Evolutionary conservation across 805 yeast species (phyloP), one percentile per base, ranked within the genome.

Genomic region (Saturnispora zaruensis): DNA sequence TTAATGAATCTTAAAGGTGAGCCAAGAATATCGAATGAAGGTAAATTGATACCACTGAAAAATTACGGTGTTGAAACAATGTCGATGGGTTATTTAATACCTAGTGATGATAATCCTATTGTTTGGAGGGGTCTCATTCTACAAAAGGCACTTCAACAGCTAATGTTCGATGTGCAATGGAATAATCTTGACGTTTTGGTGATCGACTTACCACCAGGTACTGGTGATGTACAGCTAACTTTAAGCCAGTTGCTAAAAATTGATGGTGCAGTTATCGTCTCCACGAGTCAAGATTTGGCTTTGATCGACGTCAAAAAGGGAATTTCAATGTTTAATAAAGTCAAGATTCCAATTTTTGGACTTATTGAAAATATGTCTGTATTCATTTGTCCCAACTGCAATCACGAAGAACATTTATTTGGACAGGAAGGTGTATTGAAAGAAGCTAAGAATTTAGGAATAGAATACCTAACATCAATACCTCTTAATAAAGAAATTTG

Each of bases 91-190:
- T 87, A 82, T 58, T 67, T 87, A 56, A 76, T 87, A 2, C 79
- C 79, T 2, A 65, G 74, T 2, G 83, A 83, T 7, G 81, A 76
- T 44, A 78, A 80, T 28, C 83, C 89, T 0, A 75, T 87, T 5
- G 91, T 83, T 0, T 87, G 96, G 96, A 70, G 96, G 48, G 96
- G 96, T 0, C 66, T 87, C 40, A 79, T 87, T 80, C 90, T 87
- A 20, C 87, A 84, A 79, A 87, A 87, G 63, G 96, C 95, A 0
- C 63, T 87, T 23, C 88, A 87, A 57, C 96, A 87, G 59, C 71
- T 87, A n/a, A 61, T 87, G 8, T 87, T 83, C 57, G 95, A 87
- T 49, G 95, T 87, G 1, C 76, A 80, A 42, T 87, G 96, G 96
- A 53, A 53, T 14, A 69, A 71, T 25, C 61, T 87, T 41, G 95